Evolutionary conservation across 495 filamentous ascomycete genomes (phyloP), one percentile per base, ranked within the genome.

Genomic region (Cairneyella variabilis): DNA sequence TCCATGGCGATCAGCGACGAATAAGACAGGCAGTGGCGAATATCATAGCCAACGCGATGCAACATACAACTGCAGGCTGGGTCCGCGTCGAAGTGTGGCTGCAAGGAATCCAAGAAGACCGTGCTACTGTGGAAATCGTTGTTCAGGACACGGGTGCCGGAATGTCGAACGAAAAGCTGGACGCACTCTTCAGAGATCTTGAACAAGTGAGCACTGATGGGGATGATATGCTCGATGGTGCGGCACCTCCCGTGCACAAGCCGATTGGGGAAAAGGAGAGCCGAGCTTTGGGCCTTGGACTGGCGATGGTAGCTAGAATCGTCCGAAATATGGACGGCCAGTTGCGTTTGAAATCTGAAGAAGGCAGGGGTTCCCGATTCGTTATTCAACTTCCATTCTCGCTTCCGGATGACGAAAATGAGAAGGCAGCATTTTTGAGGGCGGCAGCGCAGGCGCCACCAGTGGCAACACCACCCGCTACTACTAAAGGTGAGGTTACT

Each of bases 291-390:
- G 92, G 92, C 0, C 74, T 97, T 3, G 92, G 91, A 0, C 77
- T 97, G 22, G 92, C 92, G 1, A 72, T 95, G 11, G 91, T 96
- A 2, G 87, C 92, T 36, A 76, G 91, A 20, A 89, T 89, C 40
- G 73, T 96, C 18, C 79, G 82, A n/a, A 96, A 88, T 60, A 91
- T 95, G 86, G 83, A 92, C 48, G 92, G 92, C 0, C 92, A 96
- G 54, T 67, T 97, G 17, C 80, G 88, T 20, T 73, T 97, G 5
- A 95, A 91, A 58, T 95, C 91, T 0, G 90, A 95, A 64, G 79
- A 86, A 65, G 88, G 89, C 0, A 88, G 86, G 60, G 92, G 92
- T 1, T 92, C 90, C 26, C 77, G 86, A 25, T 95, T 97, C 59
- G 77, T 86, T 17, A 80, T 91, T 12, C 79, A 83, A 51, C 63